phyloP scores from a whole-genome alignment of 352 stramenopile genomes.

The Globisporangium emineosum region DNA sequence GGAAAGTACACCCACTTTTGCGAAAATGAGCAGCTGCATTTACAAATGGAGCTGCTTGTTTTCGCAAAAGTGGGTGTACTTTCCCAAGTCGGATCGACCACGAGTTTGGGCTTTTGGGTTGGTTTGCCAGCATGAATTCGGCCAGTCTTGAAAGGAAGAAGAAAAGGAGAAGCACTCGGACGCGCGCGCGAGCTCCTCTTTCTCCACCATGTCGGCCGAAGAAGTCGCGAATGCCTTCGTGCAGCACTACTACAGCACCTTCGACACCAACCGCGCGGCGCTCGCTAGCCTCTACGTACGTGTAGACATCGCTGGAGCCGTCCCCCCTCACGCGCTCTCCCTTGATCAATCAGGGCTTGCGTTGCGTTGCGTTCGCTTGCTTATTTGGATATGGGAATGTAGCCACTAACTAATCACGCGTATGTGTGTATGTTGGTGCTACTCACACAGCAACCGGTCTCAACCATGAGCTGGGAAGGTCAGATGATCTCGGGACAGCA shows the following conservation, averaged over 20 bases:
- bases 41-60: slow-evolving; percentile 1
- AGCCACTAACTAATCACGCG: slow-evolving; percentile 2
- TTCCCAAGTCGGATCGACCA: slow-evolving; percentile 7
- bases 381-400: not conserved
- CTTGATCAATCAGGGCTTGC: not conserved
- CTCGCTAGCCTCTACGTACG: slow-evolving; percentile 80
- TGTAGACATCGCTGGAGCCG: slow-evolving; percentile 10
- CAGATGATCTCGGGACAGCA: slow-evolving; percentile 65
- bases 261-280: slow-evolving; percentile 74
- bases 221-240: slow-evolving; percentile 85
- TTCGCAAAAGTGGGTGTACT: slow-evolving; percentile 15
- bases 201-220: slow-evolving; percentile 69
- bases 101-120: slow-evolving; percentile 3
- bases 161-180: not conserved
- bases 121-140: not conserved
- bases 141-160: slow-evolving; percentile 6
- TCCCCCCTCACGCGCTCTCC: not conserved
- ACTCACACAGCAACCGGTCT: slow-evolving; percentile 58
- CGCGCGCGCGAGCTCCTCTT: slow-evolving; percentile 6
- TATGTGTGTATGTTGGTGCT: slow-evolving; percentile 1
- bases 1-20: too few relatives aligned
- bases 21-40: too few relatives aligned
- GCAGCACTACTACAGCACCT: slow-evolving; percentile 87
- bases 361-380: not conserved
- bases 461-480: slow-evolving; percentile 81